Conservation (phyloP, 1,139 yeast genomes). For the Geotrichum candidum region DNA sequence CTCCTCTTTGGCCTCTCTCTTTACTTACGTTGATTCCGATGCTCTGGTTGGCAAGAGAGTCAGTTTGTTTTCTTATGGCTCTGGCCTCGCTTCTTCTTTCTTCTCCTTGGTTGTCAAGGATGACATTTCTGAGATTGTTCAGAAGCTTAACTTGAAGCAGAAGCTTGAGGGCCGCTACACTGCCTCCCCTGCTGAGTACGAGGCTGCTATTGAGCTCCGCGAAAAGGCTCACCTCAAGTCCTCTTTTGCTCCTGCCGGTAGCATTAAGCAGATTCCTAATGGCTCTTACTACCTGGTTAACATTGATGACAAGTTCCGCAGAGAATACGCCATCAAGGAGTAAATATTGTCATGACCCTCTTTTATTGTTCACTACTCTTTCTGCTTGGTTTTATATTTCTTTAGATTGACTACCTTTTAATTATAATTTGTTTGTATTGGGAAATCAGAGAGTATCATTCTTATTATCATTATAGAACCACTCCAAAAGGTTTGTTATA, state of each 20-base stretch:
- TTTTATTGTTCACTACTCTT: neutral
- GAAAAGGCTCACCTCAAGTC: constrained; percentile 85
- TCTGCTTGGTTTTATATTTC: neutral
- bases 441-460: neutral
- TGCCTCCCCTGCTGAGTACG: constrained; percentile 73
- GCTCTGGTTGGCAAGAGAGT: constrained; percentile 75
- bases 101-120: constrained; percentile 76
- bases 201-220: constrained; percentile 75
- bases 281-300: constrained; percentile 84
- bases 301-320: constrained; percentile 84
- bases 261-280: constrained; percentile 57
- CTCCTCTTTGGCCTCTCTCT: constrained; percentile 77
- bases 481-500: neutral
- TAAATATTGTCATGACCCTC: constrained; percentile 25
- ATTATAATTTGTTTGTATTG: neutral
- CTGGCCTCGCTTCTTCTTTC: constrained; percentile 92
- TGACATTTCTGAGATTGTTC: constrained; percentile 65
- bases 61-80: constrained; percentile 94
- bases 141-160: constrained; percentile 60
- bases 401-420: neutral
- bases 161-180: constrained; percentile 62
- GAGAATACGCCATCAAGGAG: constrained; percentile 63
- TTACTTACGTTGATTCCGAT: constrained; percentile 69
- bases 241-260: constrained; percentile 70
- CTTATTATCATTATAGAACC: neutral